Percentiles rank a stretch among this genome's conserved stretches.
Conservation (phyloP, 75 land plant species). For the Selaginella moellendorffii region DNA sequence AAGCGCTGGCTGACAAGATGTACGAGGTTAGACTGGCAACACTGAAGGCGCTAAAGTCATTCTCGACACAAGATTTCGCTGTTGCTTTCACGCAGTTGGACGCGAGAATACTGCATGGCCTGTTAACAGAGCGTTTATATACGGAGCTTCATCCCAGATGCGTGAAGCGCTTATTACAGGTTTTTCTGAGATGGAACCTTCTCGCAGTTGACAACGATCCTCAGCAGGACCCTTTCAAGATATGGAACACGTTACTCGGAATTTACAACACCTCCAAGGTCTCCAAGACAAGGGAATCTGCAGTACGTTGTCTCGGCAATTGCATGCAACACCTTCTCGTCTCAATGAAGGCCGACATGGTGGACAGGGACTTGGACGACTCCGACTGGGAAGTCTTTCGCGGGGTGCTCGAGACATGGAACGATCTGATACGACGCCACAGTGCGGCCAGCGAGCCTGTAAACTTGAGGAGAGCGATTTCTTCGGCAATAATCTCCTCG, state of each 20-base stretch:
- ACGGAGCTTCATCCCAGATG: constrained; percentile 62
- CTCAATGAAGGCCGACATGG: no score
- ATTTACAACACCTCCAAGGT: not conserved
- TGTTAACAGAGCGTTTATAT: constrained; percentile 34
- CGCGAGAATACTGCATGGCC: constrained; percentile 29
- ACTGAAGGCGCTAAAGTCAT: constrained; percentile 45
- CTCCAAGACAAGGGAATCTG: not conserved
- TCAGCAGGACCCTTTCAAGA: not conserved
- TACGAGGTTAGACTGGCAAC: constrained; percentile 85
- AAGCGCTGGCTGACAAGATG: constrained; percentile 35
- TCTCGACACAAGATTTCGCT: not conserved
- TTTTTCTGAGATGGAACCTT: constrained; percentile 45
- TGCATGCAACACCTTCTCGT: not conserved
- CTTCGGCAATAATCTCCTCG: constrained; percentile 63
- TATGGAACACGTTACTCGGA: not conserved
- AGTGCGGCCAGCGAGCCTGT: constrained; percentile 63
- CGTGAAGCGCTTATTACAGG: constrained; percentile 43
- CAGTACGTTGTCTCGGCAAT: not conserved
- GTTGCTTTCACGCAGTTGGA: no score
- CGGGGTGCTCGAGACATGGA: constrained; percentile 28
- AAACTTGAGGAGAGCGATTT: constrained; percentile 68
- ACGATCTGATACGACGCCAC: constrained; percentile 30
- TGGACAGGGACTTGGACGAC: no score
- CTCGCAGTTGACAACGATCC: not conserved
- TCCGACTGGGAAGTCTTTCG: not conserved